phyloP scores from a whole-genome alignment of 345 rosid genomes.

The Salix suchowensis region DNA sequence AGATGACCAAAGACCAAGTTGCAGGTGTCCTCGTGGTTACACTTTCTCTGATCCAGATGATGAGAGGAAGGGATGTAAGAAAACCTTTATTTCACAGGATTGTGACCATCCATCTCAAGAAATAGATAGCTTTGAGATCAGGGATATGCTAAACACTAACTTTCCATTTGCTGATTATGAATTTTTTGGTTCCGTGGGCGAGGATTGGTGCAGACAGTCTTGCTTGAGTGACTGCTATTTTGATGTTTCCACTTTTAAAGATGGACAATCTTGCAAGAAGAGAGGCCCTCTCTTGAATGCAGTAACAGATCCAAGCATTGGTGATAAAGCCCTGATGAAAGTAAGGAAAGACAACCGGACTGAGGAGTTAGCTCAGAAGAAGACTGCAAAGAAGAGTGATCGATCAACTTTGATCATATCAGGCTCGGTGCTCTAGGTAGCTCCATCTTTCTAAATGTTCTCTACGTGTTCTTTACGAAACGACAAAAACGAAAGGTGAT shows the following conservation, averaged over 20 bases:
- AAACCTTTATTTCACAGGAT: constrained; percentile 28
- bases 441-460: no score
- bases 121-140: background rate
- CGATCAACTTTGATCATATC: no score
- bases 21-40: constrained; percentile 26
- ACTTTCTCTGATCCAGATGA: constrained; percentile 26
- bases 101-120: constrained; percentile 36
- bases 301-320: no score
- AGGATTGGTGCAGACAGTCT: no score
- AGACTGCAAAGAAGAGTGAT: no score
- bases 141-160: no score
- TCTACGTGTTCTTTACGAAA: no score
- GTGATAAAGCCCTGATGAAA: constrained; percentile 33
- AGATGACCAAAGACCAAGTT: constrained; percentile 35
- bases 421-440: no score
- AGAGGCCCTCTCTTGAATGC: background rate
- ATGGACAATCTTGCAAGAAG: constrained; percentile 44
- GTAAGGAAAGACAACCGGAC: constrained; percentile 22
- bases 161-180: no score
- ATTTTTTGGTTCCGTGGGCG: accelerated
- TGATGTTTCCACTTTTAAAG: constrained; percentile 32
- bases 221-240: constrained; percentile 50
- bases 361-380: no score
- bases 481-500: no score
- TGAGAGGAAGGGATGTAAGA: constrained; percentile 39